Conservation (phyloP, 495 filamentous ascomycete species). For the Thozetella sp. region DNA sequence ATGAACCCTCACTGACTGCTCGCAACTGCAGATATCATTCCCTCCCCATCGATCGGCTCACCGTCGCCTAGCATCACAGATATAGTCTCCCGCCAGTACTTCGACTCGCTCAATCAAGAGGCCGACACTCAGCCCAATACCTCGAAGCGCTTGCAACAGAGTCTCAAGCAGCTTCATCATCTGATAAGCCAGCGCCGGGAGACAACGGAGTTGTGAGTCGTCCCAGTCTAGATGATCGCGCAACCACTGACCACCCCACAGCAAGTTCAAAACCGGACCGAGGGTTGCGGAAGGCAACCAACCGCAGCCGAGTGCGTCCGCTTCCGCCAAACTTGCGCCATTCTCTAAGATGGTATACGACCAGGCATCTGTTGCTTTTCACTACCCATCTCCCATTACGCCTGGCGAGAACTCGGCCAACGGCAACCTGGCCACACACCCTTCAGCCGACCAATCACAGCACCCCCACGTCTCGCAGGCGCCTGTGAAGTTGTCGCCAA, state of each 20-base stretch:
- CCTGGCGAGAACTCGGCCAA: neutral
- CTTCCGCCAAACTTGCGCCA: conserved; percentile 18
- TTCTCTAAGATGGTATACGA: conserved; percentile 48
- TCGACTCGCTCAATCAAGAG: conserved; percentile 55
- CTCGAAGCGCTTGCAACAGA: conserved; percentile 44
- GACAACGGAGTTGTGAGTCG: conserved; percentile 72
- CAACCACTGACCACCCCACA: conserved; percentile 31
- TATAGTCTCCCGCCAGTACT: conserved; percentile 44
- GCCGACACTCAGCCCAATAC: conserved; percentile 29
- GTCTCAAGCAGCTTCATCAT: conserved; percentile 67
- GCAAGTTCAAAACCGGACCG: conserved; percentile 67
- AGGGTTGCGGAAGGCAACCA: conserved; percentile 7
- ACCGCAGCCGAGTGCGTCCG: conserved; percentile 10
- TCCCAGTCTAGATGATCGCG: neutral
- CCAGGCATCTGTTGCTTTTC: conserved; percentile 33
- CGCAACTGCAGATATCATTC: conserved; percentile 60
- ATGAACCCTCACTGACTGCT: neutral
- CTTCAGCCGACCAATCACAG: neutral
- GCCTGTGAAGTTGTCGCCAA: conserved; percentile 13
- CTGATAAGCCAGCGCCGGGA: conserved; percentile 63
- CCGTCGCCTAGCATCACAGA: conserved; percentile 44
- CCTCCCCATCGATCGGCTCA: conserved; percentile 63
- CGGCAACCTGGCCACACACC: conserved; percentile 3
- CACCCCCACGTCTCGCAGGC: conserved; percentile 13
- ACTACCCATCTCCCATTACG: conserved; percentile 27